Percentiles rank a stretch among this genome's conserved stretches.
Conservation (phyloP, 805 yeast genomes). For the Starmerella etchellsii region DNA sequence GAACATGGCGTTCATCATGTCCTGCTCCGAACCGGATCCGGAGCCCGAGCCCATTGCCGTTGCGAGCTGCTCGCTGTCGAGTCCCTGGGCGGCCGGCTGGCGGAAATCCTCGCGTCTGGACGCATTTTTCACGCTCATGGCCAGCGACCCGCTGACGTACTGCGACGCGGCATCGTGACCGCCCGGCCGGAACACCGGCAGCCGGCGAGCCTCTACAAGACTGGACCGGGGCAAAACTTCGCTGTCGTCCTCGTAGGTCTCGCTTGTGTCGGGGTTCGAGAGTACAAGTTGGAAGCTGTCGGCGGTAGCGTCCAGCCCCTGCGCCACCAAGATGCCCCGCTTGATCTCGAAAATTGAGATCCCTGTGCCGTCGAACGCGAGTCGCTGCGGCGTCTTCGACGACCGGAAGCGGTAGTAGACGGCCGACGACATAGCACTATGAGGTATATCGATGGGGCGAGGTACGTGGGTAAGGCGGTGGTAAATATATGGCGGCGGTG, state of each 20-base stretch:
- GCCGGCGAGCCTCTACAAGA: slow-evolving; percentile 65
- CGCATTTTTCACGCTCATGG: slow-evolving; percentile 27
- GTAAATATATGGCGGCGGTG: no score
- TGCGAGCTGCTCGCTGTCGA: slow-evolving; percentile 4
- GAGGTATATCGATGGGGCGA: no score
- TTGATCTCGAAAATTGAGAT: slow-evolving; percentile 88
- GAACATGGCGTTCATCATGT: slow-evolving; percentile 78
- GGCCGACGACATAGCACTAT: slow-evolving; percentile 61
- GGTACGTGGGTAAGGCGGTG: no score
- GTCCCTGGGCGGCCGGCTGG: slow-evolving; percentile 18
- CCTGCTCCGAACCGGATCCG: slow-evolving; percentile 27
- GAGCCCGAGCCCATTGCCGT: slow-evolving; percentile 3
- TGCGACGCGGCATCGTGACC: slow-evolving; percentile 44
- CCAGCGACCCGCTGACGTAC: slow-evolving; percentile 40
- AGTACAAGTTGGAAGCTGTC: slow-evolving; percentile 62
- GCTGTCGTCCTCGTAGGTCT: slow-evolving; percentile 77
- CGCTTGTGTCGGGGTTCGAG: slow-evolving; percentile 56
- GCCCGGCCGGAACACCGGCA: slow-evolving; percentile 45
- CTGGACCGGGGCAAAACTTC: slow-evolving; percentile 83
- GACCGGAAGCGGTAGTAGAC: slow-evolving; percentile 79
- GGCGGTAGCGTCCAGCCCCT: slow-evolving; percentile 68
- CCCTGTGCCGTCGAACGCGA: slow-evolving; percentile 92
- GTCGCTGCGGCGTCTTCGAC: slow-evolving; percentile 63
- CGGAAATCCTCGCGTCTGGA: slow-evolving; percentile 26
- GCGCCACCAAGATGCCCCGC: slow-evolving; percentile 72